Percentiles rank a stretch among this genome's conserved stretches.
phyloP scores from a whole-genome alignment of 2,329 filamentous ascomycete genomes.

The Trichoderma breve region DNA sequence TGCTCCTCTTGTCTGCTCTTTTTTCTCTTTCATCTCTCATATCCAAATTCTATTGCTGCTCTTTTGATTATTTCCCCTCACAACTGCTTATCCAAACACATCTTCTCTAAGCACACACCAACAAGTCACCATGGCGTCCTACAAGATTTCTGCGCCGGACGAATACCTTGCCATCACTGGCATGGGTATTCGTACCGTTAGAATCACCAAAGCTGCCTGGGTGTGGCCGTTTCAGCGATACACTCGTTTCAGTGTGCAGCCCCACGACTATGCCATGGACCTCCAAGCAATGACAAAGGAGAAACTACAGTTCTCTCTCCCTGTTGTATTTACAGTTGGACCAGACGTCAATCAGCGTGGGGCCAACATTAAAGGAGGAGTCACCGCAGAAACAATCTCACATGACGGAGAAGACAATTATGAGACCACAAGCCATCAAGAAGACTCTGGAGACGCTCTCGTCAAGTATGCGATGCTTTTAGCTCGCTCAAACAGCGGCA shows the following conservation, averaged over 20 bases:
- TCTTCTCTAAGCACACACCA: not conserved
- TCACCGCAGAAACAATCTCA: not conserved
- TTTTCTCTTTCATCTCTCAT: not conserved
- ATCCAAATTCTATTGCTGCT: not conserved
- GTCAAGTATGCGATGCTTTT: not conserved
- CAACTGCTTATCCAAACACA: not conserved
- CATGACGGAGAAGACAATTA: not conserved
- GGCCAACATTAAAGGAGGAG: constrained; percentile 25
- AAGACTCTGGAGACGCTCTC: not conserved
- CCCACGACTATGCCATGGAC: constrained; percentile 79
- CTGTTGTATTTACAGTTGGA: constrained; percentile 82
- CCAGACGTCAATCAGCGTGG: constrained; percentile 67
- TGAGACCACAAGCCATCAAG: not conserved
- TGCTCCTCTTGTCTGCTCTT: not conserved
- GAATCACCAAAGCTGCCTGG: constrained; percentile 75
- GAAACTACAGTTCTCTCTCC: constrained; percentile 78
- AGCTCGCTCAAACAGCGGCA: not conserved
- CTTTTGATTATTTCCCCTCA: not conserved
- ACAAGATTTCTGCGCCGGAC: constrained; percentile 70
- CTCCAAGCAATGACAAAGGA: constrained; percentile 87
- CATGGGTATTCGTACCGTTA: constrained; percentile 69
- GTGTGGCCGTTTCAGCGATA: constrained; percentile 69
- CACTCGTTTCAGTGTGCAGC: constrained; percentile 62
- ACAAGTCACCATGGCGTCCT: constrained; percentile 48
- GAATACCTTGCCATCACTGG: constrained; percentile 87